These are phyloP conservation scores for Chaetomiaceae sp. DNA, from an alignment of 2,329 filamentous ascomycete genomes.

Conservation along the genomic window DNA sequence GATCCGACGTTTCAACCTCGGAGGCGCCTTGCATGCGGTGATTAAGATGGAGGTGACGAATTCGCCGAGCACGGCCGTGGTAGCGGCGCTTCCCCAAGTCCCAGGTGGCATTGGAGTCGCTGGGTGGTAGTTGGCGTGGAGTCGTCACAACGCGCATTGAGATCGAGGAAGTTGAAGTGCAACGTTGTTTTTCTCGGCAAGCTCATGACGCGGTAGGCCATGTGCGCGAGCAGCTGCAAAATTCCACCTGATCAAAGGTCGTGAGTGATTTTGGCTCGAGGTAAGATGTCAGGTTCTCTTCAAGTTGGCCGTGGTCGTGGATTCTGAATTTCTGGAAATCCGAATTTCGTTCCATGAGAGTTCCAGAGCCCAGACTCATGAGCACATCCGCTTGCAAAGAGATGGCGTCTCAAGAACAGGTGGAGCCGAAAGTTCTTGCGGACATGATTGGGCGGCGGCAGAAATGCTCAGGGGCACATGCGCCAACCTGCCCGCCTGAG, in stretches of 20 bases:
- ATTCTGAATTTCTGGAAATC: too few relatives aligned
- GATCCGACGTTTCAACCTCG: background rate
- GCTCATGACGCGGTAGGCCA: background rate
- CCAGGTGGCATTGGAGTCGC: background rate
- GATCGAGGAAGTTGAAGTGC: background rate
- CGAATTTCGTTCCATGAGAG: background rate
- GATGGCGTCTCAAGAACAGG: background rate
- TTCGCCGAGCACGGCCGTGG: background rate
- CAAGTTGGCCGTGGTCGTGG: too few relatives aligned
- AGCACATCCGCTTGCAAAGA: background rate
- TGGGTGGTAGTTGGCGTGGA: background rate
- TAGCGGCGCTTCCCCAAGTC: background rate
- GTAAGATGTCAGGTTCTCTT: background rate
- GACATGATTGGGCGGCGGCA: background rate
- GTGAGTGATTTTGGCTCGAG: too few relatives aligned
- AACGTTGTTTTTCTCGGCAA: conserved; percentile 4
- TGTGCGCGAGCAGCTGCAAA: background rate
- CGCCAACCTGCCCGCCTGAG: background rate
- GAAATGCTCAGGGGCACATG: conserved; percentile 9
- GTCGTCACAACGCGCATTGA: background rate
- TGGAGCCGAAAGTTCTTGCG: background rate
- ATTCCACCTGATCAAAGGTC: background rate
- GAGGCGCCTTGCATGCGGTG: too few relatives aligned
- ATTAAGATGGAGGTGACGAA: background rate
- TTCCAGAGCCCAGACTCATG: background rate